Conservation (phyloP, 495 filamentous ascomycete genomes). For the Astrothelium subdiscretum region DNA sequence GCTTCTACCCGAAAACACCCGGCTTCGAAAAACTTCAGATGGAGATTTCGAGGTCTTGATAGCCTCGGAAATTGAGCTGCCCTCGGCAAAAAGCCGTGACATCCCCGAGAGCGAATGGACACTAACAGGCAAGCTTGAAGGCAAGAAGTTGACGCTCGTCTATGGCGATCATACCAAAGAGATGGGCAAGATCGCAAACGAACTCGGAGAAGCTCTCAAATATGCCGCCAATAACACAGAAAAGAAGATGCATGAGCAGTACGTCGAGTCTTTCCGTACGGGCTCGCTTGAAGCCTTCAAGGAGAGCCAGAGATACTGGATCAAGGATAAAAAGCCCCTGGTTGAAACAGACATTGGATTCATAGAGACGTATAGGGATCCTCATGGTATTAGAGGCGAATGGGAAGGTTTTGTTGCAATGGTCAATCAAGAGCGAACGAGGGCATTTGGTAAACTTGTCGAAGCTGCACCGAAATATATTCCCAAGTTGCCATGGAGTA, state of each 20-base stretch:
- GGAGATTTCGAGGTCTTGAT: slow-evolving; percentile 73
- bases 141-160: slow-evolving; percentile 61
- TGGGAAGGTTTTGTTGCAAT: slow-evolving; percentile 88
- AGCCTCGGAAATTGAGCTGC: slow-evolving; percentile 54
- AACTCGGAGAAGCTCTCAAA: slow-evolving; percentile 58
- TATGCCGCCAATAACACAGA: slow-evolving; percentile 79
- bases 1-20: slow-evolving; percentile 73
- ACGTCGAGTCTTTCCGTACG: slow-evolving; percentile 70
- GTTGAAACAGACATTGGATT: slow-evolving; percentile 91
- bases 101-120: slow-evolving; percentile 53
- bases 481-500: slow-evolving; percentile 74
- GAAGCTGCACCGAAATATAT: slow-evolving; percentile 71
- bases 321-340: slow-evolving; percentile 77
- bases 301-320: slow-evolving; percentile 83
- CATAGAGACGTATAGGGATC: slow-evolving; percentile 92
- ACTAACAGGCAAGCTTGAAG: slow-evolving; percentile 52
- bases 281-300: slow-evolving; percentile 84
- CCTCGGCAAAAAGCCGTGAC: slow-evolving; percentile 52
- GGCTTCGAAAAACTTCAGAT: slow-evolving; percentile 60
- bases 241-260: slow-evolving; percentile 69
- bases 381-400: slow-evolving; percentile 83
- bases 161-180: slow-evolving; percentile 76
- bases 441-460: slow-evolving; percentile 80
- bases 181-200: slow-evolving; percentile 65
- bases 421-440: slow-evolving; percentile 77